phyloP scores from a whole-genome alignment of 208 protist genomes.

The Wallacemonas rigidus region DNA sequence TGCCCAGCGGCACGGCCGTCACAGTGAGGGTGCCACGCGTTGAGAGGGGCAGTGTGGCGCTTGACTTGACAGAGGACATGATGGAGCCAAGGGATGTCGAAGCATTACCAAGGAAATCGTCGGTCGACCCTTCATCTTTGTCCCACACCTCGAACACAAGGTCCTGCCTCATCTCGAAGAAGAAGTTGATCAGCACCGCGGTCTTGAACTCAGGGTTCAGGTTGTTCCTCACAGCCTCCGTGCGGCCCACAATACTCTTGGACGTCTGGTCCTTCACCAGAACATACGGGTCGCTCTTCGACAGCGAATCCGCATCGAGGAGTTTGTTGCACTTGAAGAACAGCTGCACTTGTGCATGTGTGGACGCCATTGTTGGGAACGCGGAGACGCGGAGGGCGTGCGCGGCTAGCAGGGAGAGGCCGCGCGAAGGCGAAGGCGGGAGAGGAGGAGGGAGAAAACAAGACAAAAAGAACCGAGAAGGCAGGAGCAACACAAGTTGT shows the following conservation, averaged over 20 bases:
- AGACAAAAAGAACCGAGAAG: neutral
- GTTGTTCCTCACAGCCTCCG: constrained; percentile 35
- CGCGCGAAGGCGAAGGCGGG: neutral
- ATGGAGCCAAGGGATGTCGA: constrained; percentile 29
- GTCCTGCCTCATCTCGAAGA: constrained; percentile 42
- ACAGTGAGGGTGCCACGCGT: constrained; percentile 32
- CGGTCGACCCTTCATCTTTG: constrained; percentile 22
- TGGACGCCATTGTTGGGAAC: constrained; percentile 21
- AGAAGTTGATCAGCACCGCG: constrained; percentile 26
- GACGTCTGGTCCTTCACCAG: constrained; percentile 18
- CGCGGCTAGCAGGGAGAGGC: too few relatives aligned
- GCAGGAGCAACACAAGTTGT: too few relatives aligned
- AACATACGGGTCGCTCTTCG: constrained; percentile 36
- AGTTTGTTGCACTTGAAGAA: constrained; percentile 39
- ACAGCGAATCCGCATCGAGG: constrained; percentile 25
- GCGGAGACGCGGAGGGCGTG: neutral
- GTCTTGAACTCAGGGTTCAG: constrained; percentile 44
- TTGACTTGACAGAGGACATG: constrained; percentile 20
- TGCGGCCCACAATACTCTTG: constrained; percentile 14
- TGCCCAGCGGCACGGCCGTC: constrained; percentile 16
- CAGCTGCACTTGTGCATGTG: constrained; percentile 29
- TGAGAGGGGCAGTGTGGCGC: constrained; percentile 22
- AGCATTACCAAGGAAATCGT: constrained; percentile 35
- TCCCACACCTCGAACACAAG: constrained; percentile 30
- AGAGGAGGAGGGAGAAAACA: neutral